A percentile compares a stretch with the other conserved stretches of the same genome.
phyloP scores from a whole-genome alignment of 371 early-diverging fungal species.

The Saksenaea vasiformis region DNA sequence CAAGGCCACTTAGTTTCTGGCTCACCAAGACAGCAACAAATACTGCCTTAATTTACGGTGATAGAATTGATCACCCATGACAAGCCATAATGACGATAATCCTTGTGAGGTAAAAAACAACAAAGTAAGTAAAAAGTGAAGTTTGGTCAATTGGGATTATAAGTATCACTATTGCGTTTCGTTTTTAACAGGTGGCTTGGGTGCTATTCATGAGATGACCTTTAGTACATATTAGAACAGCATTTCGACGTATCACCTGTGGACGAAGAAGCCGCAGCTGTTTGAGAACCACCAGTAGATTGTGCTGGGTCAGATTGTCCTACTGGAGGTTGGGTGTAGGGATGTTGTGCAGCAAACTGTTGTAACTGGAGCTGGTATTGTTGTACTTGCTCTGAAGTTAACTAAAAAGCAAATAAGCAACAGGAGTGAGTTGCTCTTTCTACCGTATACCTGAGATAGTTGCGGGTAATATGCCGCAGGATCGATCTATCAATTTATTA shows the following conservation, averaged over 20 bases:
- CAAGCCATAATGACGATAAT: too few species aligned
- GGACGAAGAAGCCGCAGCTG: not conserved
- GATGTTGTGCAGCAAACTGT: conserved; percentile 1
- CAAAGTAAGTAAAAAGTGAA: conserved; percentile 6
- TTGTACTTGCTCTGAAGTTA: not conserved
- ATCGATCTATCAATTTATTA: conserved; percentile 14
- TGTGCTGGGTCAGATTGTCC: not conserved
- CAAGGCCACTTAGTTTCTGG: not conserved
- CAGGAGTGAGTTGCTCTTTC: not conserved
- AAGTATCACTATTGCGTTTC: not conserved
- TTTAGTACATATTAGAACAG: not conserved
- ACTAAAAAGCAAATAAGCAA: not conserved
- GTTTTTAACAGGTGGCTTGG: not conserved
- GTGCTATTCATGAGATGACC: not conserved
- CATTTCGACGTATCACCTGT: not conserved
- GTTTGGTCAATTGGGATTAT: not conserved
- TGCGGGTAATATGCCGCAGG: conserved; percentile 17
- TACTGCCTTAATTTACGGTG: not conserved
- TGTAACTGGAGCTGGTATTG: conserved; percentile 7
- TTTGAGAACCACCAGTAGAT: not conserved
- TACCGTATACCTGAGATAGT: conserved; percentile 9
- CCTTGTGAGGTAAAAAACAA: conserved; percentile 1
- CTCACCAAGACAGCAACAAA: not conserved
- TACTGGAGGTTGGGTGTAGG: not conserved
- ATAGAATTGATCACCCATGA: not conserved